phyloP scores from a whole-genome alignment of 108 stramenopile species.

The Cyclotella baltica region DNA sequence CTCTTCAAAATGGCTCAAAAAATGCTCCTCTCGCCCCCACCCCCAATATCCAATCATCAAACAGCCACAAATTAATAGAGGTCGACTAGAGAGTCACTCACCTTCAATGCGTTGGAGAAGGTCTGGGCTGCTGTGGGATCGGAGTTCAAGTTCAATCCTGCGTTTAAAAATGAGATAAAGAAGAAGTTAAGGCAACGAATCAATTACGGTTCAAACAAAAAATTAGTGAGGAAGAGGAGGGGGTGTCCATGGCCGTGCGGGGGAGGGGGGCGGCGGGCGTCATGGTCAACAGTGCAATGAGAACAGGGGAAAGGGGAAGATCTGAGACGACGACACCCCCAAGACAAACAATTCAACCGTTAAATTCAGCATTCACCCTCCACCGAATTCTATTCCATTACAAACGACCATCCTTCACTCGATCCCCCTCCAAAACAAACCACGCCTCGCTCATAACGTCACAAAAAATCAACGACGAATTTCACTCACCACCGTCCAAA shows the following conservation, averaged over 20 bases:
- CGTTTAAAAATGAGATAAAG: neutral
- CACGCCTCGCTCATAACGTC: neutral
- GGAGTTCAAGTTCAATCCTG: conserved; percentile 33
- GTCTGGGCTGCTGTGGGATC: conserved; percentile 4
- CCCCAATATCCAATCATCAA: neutral
- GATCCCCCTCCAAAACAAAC: neutral
- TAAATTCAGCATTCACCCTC: too few relatives aligned
- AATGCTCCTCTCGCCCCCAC: neutral
- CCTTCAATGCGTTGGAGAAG: conserved; percentile 32
- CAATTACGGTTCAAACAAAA: too few relatives aligned
- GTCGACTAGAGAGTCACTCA: conserved; percentile 11
- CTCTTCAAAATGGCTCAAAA: too few relatives aligned
- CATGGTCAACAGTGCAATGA: too few relatives aligned
- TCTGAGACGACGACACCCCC: too few relatives aligned
- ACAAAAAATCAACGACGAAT: neutral
- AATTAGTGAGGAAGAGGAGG: too few relatives aligned
- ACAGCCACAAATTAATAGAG: neutral
- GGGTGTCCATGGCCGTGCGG: too few relatives aligned
- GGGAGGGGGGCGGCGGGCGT: too few relatives aligned
- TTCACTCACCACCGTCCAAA: conserved; percentile 35
- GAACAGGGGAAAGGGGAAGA: too few relatives aligned
- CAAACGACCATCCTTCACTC: too few relatives aligned
- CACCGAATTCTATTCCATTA: too few relatives aligned
- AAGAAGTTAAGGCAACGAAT: neutral
- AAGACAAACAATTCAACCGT: too few relatives aligned